A percentile compares a stretch with the other conserved stretches of the same genome.
Conservation (phyloP, 768 basidiomycete genomes). For the Russula vinacea region DNA sequence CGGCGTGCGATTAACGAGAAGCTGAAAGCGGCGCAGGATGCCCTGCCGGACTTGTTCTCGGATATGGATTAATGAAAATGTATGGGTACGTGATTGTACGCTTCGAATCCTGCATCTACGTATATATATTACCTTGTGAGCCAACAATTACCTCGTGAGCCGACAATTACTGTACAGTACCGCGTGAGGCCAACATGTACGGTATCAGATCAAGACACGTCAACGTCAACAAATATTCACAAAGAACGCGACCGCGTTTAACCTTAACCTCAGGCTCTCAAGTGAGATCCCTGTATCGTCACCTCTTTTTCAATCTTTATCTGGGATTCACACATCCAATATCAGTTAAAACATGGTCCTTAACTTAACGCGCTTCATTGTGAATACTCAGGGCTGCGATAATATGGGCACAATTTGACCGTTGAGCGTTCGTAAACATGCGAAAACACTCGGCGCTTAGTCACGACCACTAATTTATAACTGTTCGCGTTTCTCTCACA, state of each 20-base stretch:
- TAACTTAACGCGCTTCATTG: background rate
- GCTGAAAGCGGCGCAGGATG: conserved; percentile 55
- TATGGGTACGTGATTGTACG: background rate
- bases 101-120: background rate
- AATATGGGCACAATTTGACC: background rate
- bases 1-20: conserved; percentile 54
- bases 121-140: background rate
- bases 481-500: conserved; percentile 6
- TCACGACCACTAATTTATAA: conserved; percentile 23
- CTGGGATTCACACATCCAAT: background rate
- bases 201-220: no score
- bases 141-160: no score
- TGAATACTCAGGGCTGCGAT: background rate
- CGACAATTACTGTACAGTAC: no score
- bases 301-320: background rate
- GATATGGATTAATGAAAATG: conserved; percentile 32
- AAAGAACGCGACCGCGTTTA: conserved; percentile 25
- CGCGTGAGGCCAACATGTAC: no score
- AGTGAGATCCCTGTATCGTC: background rate
- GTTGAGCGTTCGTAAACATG: conserved; percentile 17
- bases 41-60: conserved; percentile 59
- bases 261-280: conserved; percentile 19
- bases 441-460: conserved; percentile 25
- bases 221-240: conserved; percentile 25
- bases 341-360: background rate